Percentiles rank a stretch among this genome's conserved stretches.
phyloP scores from a whole-genome alignment of 129 eudicot genomes.

The Ambrosia trifida region DNA sequence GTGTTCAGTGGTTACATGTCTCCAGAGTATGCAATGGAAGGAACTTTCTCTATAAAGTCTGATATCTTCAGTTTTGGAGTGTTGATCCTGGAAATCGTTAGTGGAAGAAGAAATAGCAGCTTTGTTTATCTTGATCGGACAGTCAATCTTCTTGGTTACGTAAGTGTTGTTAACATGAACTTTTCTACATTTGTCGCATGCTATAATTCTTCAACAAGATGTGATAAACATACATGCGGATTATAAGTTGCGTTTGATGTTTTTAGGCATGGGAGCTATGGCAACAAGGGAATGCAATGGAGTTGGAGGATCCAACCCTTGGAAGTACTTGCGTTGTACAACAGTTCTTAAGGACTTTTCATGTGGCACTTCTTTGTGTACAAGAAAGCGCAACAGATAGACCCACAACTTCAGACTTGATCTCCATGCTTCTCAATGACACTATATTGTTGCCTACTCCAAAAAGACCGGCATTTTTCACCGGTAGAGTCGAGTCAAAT shows the following conservation, averaged over 20 bases:
- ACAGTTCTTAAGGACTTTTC: slow-evolving; percentile 15
- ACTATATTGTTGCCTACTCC: slow-evolving; percentile 18
- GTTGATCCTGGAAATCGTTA: slow-evolving; percentile 26
- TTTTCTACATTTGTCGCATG: background rate
- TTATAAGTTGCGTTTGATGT: background rate
- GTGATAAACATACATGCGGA: too few relatives aligned
- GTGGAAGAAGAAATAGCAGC: slow-evolving; percentile 24
- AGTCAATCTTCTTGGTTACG: slow-evolving; percentile 43
- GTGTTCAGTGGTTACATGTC: slow-evolving; percentile 35
- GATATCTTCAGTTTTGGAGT: slow-evolving; percentile 35
- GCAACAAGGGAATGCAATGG: background rate
- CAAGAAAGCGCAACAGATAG: slow-evolving; percentile 21
- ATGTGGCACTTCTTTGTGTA: slow-evolving; percentile 23
- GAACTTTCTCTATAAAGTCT: slow-evolving; percentile 25
- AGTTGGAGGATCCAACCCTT: slow-evolving; percentile 23
- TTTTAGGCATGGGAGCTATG: slow-evolving; percentile 31
- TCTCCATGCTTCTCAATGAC: slow-evolving; percentile 34
- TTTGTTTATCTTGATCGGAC: slow-evolving; percentile 25
- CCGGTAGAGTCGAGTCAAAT: background rate
- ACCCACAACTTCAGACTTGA: slow-evolving; percentile 20
- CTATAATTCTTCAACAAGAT: too few relatives aligned
- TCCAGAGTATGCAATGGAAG: slow-evolving; percentile 33
- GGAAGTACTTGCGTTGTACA: background rate
- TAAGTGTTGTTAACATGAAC: slow-evolving; percentile 34
- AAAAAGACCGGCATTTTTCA: slow-evolving; percentile 27